Evolutionary conservation across 306 rosid species (phyloP), one percentile per base, ranked within the genome.

Genomic region (Pyrus bretschneideri): DNA sequence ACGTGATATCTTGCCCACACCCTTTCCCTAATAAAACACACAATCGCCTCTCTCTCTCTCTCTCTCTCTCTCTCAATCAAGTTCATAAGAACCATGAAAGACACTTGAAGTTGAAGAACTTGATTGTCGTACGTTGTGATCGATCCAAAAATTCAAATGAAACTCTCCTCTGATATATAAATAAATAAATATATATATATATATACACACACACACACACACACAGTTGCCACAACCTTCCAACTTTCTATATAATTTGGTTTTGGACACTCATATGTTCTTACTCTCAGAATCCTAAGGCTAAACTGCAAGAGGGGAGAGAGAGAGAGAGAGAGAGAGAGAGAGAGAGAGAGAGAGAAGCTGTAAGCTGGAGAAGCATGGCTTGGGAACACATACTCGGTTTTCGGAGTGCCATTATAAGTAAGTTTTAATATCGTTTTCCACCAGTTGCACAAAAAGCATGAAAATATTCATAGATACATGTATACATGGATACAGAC

Each of bases 321-420:
- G 31, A 25, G 12, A 9, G 45, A 29, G 9, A 38, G 71, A 42
- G 31, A 45, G 12, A 9, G 44, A 29, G 57, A 51, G 58, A 52
- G 58, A 52, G 58, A 52, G 58, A 52, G 58, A 52, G 22, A 38
- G 72, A 68, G 31, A 46, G 7, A 9, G 45, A 51, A 71, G 75
- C 66, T 67, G 71, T 83, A 72, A 61, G 81, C 80, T 70, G 78
- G 69, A 76, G 76, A 61, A 88, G 75, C 80, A 88, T 88, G 92
- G 13, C 62, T 73, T 57, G 77, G 83, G 84, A 86, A 82, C 82
- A 78, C 61, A 75, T 80, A 59, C 67, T 76, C 81, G 42, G 49
- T 68, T 59, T 80, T 21, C 74, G 77, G 64, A 55, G 52, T 64
- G 70, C 40, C 3, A 42, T 9, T 70, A 69, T 81, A 81, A 74